Conservation (phyloP, 2,329 filamentous ascomycete genomes). For the Pseudopithomyces chartarum region DNA sequence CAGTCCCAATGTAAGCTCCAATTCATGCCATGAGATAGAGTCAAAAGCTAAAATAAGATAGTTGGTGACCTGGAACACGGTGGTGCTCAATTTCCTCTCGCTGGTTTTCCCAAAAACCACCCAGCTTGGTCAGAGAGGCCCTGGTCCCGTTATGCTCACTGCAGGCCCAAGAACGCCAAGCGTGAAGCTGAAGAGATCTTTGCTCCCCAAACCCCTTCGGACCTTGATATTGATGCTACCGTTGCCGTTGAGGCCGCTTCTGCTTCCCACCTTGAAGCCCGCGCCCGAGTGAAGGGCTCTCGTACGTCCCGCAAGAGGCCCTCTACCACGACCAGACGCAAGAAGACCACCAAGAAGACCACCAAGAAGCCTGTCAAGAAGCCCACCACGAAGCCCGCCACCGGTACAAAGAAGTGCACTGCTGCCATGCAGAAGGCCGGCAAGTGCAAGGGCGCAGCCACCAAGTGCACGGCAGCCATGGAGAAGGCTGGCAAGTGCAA, state of each 20-base stretch:
- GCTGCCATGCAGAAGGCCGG: not conserved
- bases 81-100: constrained; percentile 1
- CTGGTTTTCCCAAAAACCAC: not conserved
- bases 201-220: not conserved
- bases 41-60: not conserved
- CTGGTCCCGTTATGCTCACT: not conserved
- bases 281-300: not conserved
- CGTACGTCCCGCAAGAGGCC: not conserved
- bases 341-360: constrained; percentile 1
- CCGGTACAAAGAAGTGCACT: not conserved
- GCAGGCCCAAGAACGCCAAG: not conserved
- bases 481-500: no score
- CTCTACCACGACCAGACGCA: not conserved
- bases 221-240: not conserved
- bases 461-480: no score
- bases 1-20: not conserved
- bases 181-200: constrained; percentile 3
- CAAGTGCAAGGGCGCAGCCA: not conserved
- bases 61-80: not conserved
- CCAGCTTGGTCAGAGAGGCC: not conserved
- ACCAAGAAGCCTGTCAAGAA: not conserved
- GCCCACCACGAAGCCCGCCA: not conserved
- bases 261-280: not conserved
- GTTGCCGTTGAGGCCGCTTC: not conserved
- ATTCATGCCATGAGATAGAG: not conserved